phyloP scores from a whole-genome alignment of 495 filamentous ascomycete genomes.

The Symbiotaphrina buchneri region DNA sequence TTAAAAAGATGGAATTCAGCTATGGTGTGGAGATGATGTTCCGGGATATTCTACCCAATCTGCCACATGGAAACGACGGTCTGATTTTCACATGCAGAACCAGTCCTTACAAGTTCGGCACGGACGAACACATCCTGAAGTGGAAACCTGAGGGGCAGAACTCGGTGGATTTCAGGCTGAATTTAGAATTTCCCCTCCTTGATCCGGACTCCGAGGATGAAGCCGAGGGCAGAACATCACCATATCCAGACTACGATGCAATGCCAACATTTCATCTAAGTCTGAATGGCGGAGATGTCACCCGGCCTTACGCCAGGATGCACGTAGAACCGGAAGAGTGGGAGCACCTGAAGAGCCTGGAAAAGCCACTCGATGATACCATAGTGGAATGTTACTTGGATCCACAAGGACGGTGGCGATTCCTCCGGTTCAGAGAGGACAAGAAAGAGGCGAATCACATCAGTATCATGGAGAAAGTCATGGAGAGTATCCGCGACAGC shows the following conservation, averaged over 20 bases:
- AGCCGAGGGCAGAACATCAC: constrained; percentile 7
- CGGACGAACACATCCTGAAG: constrained; percentile 81
- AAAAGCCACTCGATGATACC: constrained; percentile 50
- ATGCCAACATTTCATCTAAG: constrained; percentile 30
- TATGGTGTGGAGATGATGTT: constrained; percentile 90
- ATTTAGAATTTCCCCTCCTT: constrained; percentile 48
- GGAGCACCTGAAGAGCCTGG: constrained; percentile 50
- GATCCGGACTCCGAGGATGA: constrained; percentile 46
- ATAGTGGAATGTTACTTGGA: constrained; percentile 83
- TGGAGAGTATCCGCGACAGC: constrained; percentile 60
- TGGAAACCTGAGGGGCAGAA: constrained; percentile 93
- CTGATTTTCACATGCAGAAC: constrained; percentile 87
- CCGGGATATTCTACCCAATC: constrained; percentile 50
- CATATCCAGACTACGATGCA: constrained; percentile 37
- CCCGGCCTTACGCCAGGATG: constrained; percentile 40
- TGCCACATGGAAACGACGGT: constrained; percentile 86
- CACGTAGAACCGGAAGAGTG: constrained; percentile 55
- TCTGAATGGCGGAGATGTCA: constrained; percentile 29
- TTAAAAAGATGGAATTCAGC: constrained; percentile 68
- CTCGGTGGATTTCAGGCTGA: constrained; percentile 72
- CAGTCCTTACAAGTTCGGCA: constrained; percentile 69
- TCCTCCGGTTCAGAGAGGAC: constrained; percentile 72
- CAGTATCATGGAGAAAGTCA: constrained; percentile 51
- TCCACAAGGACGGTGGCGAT: constrained; percentile 48
- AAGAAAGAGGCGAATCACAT: constrained; percentile 83